Evolutionary conservation across 1,139 yeast species (phyloP), one percentile per base, ranked within the genome.

Genomic region (Yamadazyma atlantica): DNA sequence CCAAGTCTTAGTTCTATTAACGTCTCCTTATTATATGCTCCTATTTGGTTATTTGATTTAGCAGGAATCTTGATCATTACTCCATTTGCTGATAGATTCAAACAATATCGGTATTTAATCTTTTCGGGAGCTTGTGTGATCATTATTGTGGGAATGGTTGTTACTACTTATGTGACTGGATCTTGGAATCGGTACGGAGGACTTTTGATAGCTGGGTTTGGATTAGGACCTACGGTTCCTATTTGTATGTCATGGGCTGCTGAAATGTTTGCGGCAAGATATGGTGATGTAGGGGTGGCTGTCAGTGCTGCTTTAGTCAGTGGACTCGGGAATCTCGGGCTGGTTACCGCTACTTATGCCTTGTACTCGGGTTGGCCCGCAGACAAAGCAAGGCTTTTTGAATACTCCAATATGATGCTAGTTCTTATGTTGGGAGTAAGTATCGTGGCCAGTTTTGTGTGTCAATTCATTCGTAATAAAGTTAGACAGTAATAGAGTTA

Each of bases 161-260:
- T 85, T 8, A 80, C 87, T 24, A 85, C 95, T 0, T 87, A 69
- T 57, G 94, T 95, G 1, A 67, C 69, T 11, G 84, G 82, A 2
- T 62, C 78, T 21, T 87, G 96, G 96, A 73, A 77, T 41, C 75
- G 79, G 49, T 87, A 86, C 56, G 95, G 80, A 3, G 96, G 96
- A 0, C 69, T 87, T 40, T 69, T 87, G 40, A 81, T 87, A 53
- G 80, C 86, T 15, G 96, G 96, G 0, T 85, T 81, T 53, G 96
- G 96, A 0, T 71, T 87, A 32, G 96, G 96, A 10, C 94, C 96
- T 15, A 87, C 96, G 0, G 95, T 86, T 17, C 96, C 96, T 23
- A 86, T 85, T 35, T 76, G 85, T 55, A 87, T 87, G 96, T 78
- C 95, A 1, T 80, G 88, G 86, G 66, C 90, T 0, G 82, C 92